These are phyloP conservation scores for Stipa capillata DNA, from an alignment of 176 grass and related monocot genomes.

Conservation along the genomic window DNA sequence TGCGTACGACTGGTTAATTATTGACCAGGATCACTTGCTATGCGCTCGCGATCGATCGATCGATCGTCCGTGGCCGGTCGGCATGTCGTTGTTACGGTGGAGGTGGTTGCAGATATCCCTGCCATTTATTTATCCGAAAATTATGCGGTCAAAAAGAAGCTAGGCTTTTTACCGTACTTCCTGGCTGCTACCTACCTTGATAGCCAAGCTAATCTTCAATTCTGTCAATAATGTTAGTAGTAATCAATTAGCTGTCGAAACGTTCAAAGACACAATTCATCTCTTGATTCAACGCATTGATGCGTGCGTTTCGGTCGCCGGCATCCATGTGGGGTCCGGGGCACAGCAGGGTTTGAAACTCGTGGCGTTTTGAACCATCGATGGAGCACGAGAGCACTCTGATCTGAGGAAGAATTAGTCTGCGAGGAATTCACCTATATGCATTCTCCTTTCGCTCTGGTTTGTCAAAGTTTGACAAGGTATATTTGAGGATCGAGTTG, in stretches of 20 bases:
- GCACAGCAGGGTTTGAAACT: background rate
- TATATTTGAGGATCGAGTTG: too few relatives aligned
- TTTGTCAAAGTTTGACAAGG: background rate
- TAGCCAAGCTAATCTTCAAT: background rate
- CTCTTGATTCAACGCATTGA: background rate
- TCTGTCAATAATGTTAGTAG: background rate
- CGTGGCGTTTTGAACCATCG: background rate
- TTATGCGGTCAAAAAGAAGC: slow-evolving; percentile 10
- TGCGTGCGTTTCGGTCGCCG: background rate
- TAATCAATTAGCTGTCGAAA: background rate
- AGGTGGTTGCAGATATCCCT: background rate
- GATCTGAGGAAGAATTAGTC: background rate
- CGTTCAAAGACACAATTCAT: slow-evolving; percentile 9
- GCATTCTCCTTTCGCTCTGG: background rate
- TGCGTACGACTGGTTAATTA: too few relatives aligned
- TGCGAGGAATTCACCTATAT: background rate
- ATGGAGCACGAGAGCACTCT: too few relatives aligned
- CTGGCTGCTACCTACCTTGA: background rate
- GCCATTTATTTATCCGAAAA: background rate
- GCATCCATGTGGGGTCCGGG: background rate
- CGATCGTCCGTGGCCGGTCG: background rate
- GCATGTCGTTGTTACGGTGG: background rate
- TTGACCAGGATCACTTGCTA: background rate
- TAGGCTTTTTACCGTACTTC: background rate
- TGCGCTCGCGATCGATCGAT: too few relatives aligned